These are phyloP conservation scores for Ascoidea asiatica DNA, from an alignment of 805 yeast genomes.

Conservation along the genomic window DNA sequence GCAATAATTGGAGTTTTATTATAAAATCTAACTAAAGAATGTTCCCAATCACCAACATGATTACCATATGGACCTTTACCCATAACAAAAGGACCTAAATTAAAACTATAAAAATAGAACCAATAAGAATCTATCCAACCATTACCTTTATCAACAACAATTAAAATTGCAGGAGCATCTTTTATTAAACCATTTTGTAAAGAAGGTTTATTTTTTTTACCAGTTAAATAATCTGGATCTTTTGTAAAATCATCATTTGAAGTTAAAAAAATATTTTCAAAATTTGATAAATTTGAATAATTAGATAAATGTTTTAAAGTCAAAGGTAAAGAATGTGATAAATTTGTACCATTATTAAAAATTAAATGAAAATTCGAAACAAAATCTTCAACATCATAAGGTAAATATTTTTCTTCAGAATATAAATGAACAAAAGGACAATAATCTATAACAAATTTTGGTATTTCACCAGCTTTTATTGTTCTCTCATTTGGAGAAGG, in stretches of 20 bases:
- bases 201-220: slow-evolving; percentile 51
- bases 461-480: slow-evolving; percentile 40
- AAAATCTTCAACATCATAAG: slow-evolving; percentile 65
- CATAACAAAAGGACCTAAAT: slow-evolving; percentile 94
- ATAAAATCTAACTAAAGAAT: slow-evolving; percentile 72
- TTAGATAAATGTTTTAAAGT: slow-evolving; percentile 16
- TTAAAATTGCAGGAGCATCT: slow-evolving; percentile 67
- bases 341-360: slow-evolving; percentile 32
- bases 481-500: slow-evolving; percentile 24
- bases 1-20: slow-evolving; percentile 69
- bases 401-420: slow-evolving; percentile 77
- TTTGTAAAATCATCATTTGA: slow-evolving; percentile 55
- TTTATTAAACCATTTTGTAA: slow-evolving; percentile 55
- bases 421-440: slow-evolving; percentile 77
- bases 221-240: slow-evolving; percentile 81
- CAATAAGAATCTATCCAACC: slow-evolving; percentile 94
- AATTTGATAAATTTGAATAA: slow-evolving; percentile 19
- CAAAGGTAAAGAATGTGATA: slow-evolving; percentile 16
- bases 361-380: slow-evolving; percentile 53
- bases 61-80: slow-evolving; percentile 96
- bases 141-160: slow-evolving; percentile 85
- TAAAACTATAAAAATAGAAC: slow-evolving; percentile 92
- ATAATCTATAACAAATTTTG: slow-evolving; percentile 45
- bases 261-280: slow-evolving; percentile 38
- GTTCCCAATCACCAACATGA: slow-evolving; percentile 98